A percentile compares a stretch with the other conserved stretches of the same genome.
Conservation (phyloP, 2,329 filamentous ascomycete species). For the Fusarium musae region DNA sequence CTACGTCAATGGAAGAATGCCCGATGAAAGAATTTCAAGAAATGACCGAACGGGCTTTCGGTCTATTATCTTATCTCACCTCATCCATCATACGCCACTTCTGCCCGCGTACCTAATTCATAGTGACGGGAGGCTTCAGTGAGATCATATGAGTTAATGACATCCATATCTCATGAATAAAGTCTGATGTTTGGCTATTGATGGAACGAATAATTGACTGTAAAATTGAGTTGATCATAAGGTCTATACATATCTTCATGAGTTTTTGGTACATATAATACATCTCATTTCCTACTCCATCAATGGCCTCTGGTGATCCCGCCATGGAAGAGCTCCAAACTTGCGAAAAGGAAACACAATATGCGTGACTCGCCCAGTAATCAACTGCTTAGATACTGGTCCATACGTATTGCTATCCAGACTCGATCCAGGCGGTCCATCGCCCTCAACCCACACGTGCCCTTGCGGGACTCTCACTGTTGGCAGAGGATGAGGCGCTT, state of each 20-base stretch:
- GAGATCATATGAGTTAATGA: not conserved
- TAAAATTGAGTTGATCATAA: not conserved
- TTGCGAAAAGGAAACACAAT: slow-evolving; percentile 76
- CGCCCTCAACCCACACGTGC: slow-evolving; percentile 96
- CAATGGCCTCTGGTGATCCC: slow-evolving; percentile 58
- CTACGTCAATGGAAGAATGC: not conserved
- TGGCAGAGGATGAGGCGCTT: slow-evolving; percentile 66
- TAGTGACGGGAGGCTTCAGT: not conserved
- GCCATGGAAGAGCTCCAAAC: slow-evolving; percentile 67
- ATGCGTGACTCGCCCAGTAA: slow-evolving; percentile 79
- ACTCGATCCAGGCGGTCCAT: slow-evolving; percentile 76
- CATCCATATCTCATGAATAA: not conserved
- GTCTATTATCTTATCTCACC: slow-evolving; percentile 12
- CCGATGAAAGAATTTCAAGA: slow-evolving; percentile 26
- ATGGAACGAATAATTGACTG: too few species aligned
- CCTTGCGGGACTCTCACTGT: slow-evolving; percentile 77
- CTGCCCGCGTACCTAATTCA: not conserved
- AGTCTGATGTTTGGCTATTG: not conserved
- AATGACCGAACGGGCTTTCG: not conserved
- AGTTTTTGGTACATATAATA: slow-evolving; percentile 2
- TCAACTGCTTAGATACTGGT: slow-evolving; percentile 78
- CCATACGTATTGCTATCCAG: slow-evolving; percentile 92
- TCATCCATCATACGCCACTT: not conserved
- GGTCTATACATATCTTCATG: not conserved
- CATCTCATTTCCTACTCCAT: slow-evolving; percentile 17